Evolutionary conservation across 2,329 filamentous ascomycete genomes (phyloP), one percentile per base, ranked within the genome.

Genomic region (Sporothrix pallida): DNA sequence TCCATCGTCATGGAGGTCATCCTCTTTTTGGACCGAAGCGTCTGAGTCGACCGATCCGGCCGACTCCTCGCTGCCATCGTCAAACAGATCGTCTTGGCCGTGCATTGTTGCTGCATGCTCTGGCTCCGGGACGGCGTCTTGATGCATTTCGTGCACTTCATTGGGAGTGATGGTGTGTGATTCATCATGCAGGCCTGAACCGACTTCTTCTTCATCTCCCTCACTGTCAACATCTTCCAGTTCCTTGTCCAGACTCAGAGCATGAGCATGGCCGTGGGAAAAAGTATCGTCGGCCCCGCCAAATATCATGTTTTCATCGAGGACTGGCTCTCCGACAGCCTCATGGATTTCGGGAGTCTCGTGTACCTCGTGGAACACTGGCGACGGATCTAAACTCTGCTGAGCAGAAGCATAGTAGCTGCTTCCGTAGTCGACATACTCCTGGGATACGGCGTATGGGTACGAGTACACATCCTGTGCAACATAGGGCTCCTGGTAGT

Each of bases 61-160:
- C 2, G 69, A 52, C 7, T 58, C 72, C 23, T 77, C 73, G 52
- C 74, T 72, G 52, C 71, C 70, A 42, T 75, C 74, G 2, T 82
- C 81, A 62, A 83, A 83, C 13, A 82, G 76, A 15, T 78, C 76
- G 9, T 82, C 80, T 7, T 81, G 77, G 7, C 81, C 82, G 9
- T 81, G 76, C 7, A 82, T 80, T 0, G 81, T 83, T n/a, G 77
- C 77, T 1, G 78, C 78, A 52, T 80, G 78, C 17, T 81, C 79
- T 9, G 76, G 76, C n/a, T 75, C 75, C 6, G 56, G 42, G 13
- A 42, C 23, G 6, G 42, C 7, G 1, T 44, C 69, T 2, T 58
- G 17, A 17, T 48, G 17, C 6, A 44, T 4, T 42, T 44, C 67
- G 9, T 31, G 17, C 2, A 23, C 9, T 42, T 44, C 67, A 23